A percentile compares a stretch with the other conserved stretches of the same genome.
These are phyloP conservation scores for Amborella trichopoda DNA, from an alignment of 164 flowering plant species.

Conservation along the genomic window DNA sequence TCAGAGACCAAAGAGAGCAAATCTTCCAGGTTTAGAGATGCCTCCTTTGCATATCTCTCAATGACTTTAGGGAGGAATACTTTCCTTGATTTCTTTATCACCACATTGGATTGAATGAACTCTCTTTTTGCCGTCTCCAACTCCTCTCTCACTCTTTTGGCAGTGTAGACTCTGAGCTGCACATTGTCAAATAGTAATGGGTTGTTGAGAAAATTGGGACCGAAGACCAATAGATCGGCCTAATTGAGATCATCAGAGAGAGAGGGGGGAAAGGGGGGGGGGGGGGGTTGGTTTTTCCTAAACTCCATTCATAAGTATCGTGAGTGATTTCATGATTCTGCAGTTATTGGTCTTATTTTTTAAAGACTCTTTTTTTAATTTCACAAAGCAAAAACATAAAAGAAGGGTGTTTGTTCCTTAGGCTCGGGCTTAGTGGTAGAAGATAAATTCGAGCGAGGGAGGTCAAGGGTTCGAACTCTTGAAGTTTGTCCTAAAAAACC, in stretches of 20 bases:
- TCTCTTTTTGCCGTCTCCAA: conserved; percentile 56
- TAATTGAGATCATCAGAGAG: not conserved
- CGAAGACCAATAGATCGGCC: not conserved
- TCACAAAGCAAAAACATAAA: no score
- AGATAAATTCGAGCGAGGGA: no score
- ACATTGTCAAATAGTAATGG: conserved; percentile 2
- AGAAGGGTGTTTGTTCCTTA: no score
- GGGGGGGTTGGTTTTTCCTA: no score
- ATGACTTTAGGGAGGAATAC: conserved; percentile 60
- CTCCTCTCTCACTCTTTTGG: conserved; percentile 49
- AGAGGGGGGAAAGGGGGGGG: conserved; percentile 2
- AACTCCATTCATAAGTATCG: no score
- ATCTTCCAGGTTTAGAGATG: conserved; percentile 34
- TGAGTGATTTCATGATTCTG: no score
- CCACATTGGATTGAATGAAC: conserved; percentile 62
- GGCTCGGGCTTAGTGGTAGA: no score
- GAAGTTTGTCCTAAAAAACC: no score
- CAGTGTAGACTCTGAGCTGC: conserved; percentile 69
- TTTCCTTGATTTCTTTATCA: conserved; percentile 59
- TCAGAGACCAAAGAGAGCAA: conserved; percentile 53
- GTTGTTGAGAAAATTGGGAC: not conserved
- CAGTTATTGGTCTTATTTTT: no score
- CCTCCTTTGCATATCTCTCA: conserved; percentile 61
- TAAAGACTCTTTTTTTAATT: no score
- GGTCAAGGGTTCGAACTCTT: no score